These are phyloP conservation scores for Verticillium nubilum DNA, from an alignment of 2,329 filamentous ascomycete genomes.

Conservation along the genomic window DNA sequence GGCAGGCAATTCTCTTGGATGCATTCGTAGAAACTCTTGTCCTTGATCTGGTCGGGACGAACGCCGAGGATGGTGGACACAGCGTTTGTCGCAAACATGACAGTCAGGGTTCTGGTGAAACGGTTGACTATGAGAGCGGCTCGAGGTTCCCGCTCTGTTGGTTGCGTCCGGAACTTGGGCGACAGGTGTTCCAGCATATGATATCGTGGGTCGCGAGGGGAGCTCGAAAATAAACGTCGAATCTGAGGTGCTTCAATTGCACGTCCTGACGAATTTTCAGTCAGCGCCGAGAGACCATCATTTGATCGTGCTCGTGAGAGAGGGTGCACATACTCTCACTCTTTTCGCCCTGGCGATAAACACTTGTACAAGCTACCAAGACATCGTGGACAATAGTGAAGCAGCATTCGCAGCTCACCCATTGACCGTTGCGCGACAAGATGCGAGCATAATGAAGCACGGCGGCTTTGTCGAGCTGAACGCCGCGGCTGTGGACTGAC, in stretches of 20 bases:
- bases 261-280: slow-evolving; percentile 49
- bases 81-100: slow-evolving; percentile 82
- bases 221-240: slow-evolving; percentile 73
- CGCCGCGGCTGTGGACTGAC: slow-evolving; percentile 64
- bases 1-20: slow-evolving; percentile 72
- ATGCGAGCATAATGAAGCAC: slow-evolving; percentile 77
- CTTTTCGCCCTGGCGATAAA: slow-evolving; percentile 63
- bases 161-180: slow-evolving; percentile 65
- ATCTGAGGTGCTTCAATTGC: slow-evolving; percentile 74
- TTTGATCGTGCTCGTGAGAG: background rate
- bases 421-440: slow-evolving; percentile 61
- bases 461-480: slow-evolving; percentile 77
- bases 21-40: slow-evolving; percentile 82
- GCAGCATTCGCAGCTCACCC: slow-evolving; percentile 80
- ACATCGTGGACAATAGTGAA: slow-evolving; percentile 88
- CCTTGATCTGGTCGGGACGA: slow-evolving; percentile 60
- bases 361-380: slow-evolving; percentile 75
- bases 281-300: slow-evolving; percentile 1
- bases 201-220: slow-evolving; percentile 76
- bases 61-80: slow-evolving; percentile 72
- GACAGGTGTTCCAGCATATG: slow-evolving; percentile 86
- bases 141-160: slow-evolving; percentile 67
- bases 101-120: slow-evolving; percentile 74
- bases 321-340: slow-evolving; percentile 61
- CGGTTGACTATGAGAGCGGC: slow-evolving; percentile 82